Base-by-base conservation (phyloP, 345 rosid genomes). In the Hibiscus tridactylites region DNA sequence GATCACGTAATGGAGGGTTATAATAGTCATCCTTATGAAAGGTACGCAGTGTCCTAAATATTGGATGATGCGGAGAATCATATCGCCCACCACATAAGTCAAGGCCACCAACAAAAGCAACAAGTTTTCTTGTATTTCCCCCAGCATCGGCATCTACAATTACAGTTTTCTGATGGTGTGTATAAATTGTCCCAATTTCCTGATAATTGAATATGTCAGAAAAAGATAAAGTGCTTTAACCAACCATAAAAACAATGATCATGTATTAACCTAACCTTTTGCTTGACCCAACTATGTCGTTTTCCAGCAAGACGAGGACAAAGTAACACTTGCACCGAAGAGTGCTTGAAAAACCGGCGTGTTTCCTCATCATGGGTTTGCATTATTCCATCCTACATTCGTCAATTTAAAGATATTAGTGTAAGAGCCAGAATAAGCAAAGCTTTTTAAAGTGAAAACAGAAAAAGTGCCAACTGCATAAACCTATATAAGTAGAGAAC, bases 311-410 rank as follows among this genome's bases (percentile, higher is more conserved):
- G 77, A 17, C 98, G 91, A 47, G 97, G 95, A 77, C 98, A 94
- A 42, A 94, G 93, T 64, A 94, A 81, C 74, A 94, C 96, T 78
- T 86, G 93, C 74, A 94, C 97, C n/a, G 98, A 94, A 4, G 98
- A 94, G 75, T 85, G 85, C 80, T 94, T 94, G 81, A 94, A 94
- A 83, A 85, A 91, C 6, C 88, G 89, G 21, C 97, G 96, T 63
- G 96, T 94, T 85, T 94, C 98, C 84, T 94, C 98, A 71, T 94
- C 98, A 78, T 94, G 98, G 16, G 98, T 94, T 67, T 71, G 84
- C 98, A 94, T 94, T 61, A 88, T 72, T 29, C 98, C 98, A 82
- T 91, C 96, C 98, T 94, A 85, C 77, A 79, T 72, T 24, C 49
- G 37, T 52, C 61, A 75, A 77, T 62, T 58, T 12, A 17, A 63